These are phyloP conservation scores for Solanum pinnatisectum DNA, from an alignment of 257 asterid species.

Conservation along the genomic window DNA sequence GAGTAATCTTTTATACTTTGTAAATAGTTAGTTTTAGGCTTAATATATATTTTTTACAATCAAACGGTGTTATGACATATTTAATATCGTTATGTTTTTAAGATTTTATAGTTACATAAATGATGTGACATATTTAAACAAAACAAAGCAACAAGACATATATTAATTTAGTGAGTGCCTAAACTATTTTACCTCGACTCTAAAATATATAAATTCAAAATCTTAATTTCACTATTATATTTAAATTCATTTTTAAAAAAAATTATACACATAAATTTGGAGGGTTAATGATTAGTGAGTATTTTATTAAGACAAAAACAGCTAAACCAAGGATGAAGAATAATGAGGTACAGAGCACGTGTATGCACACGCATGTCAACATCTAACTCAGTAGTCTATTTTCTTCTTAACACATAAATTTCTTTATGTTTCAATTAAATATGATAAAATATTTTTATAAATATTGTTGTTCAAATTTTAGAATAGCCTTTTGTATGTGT, in stretches of 20 bases:
- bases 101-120: background rate
- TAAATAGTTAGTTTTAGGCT: no score
- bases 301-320: background rate
- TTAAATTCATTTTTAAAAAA: background rate
- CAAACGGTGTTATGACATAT: background rate
- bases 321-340: background rate
- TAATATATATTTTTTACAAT: background rate
- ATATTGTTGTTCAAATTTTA: background rate
- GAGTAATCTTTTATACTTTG: no score
- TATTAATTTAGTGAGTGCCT: background rate
- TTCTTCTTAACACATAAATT: background rate
- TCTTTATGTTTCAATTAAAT: no score
- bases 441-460: background rate
- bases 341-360: conserved; percentile 1
- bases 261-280: background rate
- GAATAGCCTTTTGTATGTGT: background rate
- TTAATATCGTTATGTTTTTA: no score
- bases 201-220: background rate
- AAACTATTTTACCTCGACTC: background rate
- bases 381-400: background rate
- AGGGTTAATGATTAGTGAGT: background rate
- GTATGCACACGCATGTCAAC: background rate
- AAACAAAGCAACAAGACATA: background rate
- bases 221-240: background rate
- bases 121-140: background rate